Evolutionary conservation across 441 rosid species (phyloP), one percentile per base, ranked within the genome.

Genomic region (Populus hybrid): DNA sequence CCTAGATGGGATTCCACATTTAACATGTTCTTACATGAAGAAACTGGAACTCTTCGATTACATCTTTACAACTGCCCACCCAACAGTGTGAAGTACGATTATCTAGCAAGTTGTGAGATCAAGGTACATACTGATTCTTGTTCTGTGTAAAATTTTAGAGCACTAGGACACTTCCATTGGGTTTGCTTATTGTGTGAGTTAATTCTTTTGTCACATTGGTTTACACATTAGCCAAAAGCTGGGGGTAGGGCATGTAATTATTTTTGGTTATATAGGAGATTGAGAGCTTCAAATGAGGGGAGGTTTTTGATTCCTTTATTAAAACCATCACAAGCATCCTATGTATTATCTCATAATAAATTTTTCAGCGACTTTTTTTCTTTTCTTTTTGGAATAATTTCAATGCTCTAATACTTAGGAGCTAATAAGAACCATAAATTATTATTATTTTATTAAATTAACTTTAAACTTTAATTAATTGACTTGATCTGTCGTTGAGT

Each of bases 1-100:
- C 98, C 99, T 28, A 85, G 46, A 68, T 95, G 97, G 89, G 85
- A 90, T 83, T 89, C 98, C 2, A 92, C 92, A 18, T 95, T 91
- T 81, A 95, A 95, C 78, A 95, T 94, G 99, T 88, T 90, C 73
- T 88, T 94, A 79, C 98, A 94, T 76, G 97, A 89, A 54, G 90
- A 87, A 72, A 83, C 92, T 26, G 99, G 99, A 78, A 79, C 67
- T 42, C 81, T 94, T 69, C 89, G 85, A 12, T 95, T 95, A 83
- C 87, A 91, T 82, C 94, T 95, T 30, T 95, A 87, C 46, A 90
- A 90, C 76, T 83, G 87, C 66, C 87, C 81, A 38, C 97, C 97
- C 5, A 83, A 81, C 35, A 85, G 85, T 71, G 86, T 92, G 79
- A 91, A 91, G 86, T 88, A 85, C 78, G 92, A 94, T 77, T 89